Evolutionary conservation across 441 rosid genomes (phyloP).

Genomic region (Gossypium lobatum): DNA sequence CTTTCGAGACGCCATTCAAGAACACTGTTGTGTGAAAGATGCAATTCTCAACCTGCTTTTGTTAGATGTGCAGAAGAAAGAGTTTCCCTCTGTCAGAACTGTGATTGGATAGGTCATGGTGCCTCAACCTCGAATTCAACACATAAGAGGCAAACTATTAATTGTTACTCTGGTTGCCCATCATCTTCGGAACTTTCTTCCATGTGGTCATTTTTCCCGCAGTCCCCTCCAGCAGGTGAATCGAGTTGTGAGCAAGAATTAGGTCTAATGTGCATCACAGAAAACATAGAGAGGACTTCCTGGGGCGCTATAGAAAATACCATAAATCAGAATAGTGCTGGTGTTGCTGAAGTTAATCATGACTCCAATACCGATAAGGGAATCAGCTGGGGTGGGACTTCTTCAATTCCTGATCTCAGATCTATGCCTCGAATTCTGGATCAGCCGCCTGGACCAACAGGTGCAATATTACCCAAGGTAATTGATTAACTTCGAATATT

Average conservation of each 20-base stretch:
- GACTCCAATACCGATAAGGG: conserved; percentile 28
- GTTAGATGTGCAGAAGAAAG: conserved; percentile 78
- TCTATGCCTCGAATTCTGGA: conserved; percentile 32
- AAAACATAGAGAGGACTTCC: conserved; percentile 28
- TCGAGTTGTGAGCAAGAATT: conserved; percentile 70
- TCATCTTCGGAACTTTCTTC: conserved; percentile 84
- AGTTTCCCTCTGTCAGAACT: conserved; percentile 83
- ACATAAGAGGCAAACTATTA: conserved; percentile 75
- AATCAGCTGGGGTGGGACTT: conserved; percentile 39
- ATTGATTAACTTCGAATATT: not conserved
- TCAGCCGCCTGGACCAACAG: conserved; percentile 36
- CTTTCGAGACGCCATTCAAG: conserved; percentile 88
- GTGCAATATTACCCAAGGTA: conserved; percentile 61
- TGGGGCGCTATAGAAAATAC: conserved; percentile 32
- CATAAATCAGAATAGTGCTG: conserved; percentile 27
- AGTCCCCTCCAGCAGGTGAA: conserved; percentile 47
- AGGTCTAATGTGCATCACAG: conserved; percentile 80
- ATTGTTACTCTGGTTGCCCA: conserved; percentile 88
- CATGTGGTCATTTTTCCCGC: conserved; percentile 69
- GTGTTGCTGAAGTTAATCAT: conserved; percentile 25
- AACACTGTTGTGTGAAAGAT: conserved; percentile 80
- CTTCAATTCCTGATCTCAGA: conserved; percentile 43
- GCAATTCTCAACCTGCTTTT: conserved; percentile 74
- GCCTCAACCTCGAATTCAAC: conserved; percentile 32
- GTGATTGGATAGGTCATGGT: conserved; percentile 84